These are phyloP conservation scores for Talaromyces stipitatus DNA, from an alignment of 495 filamentous ascomycete genomes.

Conservation along the genomic window DNA sequence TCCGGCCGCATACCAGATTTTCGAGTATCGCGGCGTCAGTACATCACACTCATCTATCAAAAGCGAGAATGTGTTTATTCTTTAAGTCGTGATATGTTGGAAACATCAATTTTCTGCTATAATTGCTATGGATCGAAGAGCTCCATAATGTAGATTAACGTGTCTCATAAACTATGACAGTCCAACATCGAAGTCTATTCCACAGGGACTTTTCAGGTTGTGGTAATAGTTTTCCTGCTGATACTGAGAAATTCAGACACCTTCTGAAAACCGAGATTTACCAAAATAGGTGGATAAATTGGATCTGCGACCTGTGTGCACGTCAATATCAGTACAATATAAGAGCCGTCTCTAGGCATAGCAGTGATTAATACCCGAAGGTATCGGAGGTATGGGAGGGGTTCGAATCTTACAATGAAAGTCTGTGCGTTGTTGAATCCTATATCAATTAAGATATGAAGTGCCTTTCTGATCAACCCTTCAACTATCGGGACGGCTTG, in stretches of 20 bases:
- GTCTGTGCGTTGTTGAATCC: constrained; percentile 2
- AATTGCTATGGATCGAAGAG: not conserved
- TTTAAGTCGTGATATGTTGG: too few relatives aligned
- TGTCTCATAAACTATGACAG: not conserved
- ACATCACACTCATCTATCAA: too few relatives aligned
- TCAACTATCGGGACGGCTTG: not conserved
- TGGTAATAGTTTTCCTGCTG: not conserved
- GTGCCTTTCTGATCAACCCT: not conserved
- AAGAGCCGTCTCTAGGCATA: too few relatives aligned
- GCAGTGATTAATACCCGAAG: too few relatives aligned
- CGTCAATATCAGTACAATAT: not conserved
- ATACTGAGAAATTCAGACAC: constrained; percentile 7
- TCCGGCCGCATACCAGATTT: too few relatives aligned
- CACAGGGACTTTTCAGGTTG: not conserved
- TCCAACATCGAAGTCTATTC: not conserved
- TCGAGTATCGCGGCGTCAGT: too few relatives aligned
- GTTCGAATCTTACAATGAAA: not conserved
- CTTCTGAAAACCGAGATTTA: constrained; percentile 1
- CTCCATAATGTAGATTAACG: not conserved
- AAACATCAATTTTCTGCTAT: not conserved
- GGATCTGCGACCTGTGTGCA: not conserved
- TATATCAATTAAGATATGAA: not conserved
- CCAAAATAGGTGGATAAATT: not conserved
- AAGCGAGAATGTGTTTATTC: too few relatives aligned
- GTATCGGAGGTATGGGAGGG: not conserved